Evolutionary conservation across 2,329 filamentous ascomycete genomes (phyloP), one percentile per base, ranked within the genome.

Genomic region (Penicillium concentricum): DNA sequence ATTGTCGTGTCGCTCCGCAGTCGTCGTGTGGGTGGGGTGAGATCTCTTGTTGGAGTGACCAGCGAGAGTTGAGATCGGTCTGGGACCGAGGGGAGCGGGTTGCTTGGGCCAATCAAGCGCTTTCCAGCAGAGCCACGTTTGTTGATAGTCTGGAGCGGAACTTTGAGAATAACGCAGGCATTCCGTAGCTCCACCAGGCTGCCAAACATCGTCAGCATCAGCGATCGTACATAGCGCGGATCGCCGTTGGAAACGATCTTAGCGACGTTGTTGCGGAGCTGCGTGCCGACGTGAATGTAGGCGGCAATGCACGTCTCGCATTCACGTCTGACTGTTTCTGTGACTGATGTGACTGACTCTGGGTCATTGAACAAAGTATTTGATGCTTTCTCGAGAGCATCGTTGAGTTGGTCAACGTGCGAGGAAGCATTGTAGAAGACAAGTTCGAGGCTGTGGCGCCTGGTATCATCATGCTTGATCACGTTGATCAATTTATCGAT

Each of bases 181-280:
- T 87, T 87, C 49, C 82, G 81, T 57, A 85, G 75, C 67, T 87
- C 85, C 44, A 84, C 72, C 47, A 85, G 69, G 59, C 83, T 82
- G 46, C 81, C 80, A 62, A 84, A 85, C 35, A 86, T 78, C 60
- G 84, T 79, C 35, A 85, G 77, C 72, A 87, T 78, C 42, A 86
- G 75, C 16, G 80, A 84, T 26, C 84, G 81, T 50, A 87, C 73
- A 60, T 85, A 82, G 55, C 82, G 79, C 7, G 80, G 76, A 61
- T 87, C 83, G 4, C 80, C 79, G 47, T 81, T 78, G 45, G 79
- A 74, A n/a, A 83, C 77, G 34, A 84, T 81, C 56, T 82, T 82
- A 44, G 73, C 70, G 24, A 78, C 71, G 44, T 75, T 79, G 48
- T 78, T 75, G 49, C 77, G 77, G 44, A 84, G 68, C 56, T 82